phyloP scores from a whole-genome alignment of 2,329 filamentous ascomycete species.

The Monosporascus sp. region DNA sequence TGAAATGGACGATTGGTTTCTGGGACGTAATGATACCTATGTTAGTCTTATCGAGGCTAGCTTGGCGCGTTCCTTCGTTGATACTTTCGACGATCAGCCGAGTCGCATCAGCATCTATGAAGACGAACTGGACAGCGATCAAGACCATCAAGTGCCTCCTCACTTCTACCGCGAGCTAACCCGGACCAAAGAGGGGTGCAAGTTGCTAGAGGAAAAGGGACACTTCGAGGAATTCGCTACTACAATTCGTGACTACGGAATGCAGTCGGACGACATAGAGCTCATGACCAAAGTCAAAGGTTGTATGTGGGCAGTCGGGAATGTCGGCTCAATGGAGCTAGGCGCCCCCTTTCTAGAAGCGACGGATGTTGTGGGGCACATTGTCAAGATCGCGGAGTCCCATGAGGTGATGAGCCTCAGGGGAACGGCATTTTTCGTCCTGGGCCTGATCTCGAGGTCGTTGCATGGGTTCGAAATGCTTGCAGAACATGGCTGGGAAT shows the following conservation, averaged over 20 bases:
- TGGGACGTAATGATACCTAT: constrained; percentile 95
- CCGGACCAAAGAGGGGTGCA: constrained; percentile 86
- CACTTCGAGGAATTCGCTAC: constrained; percentile 92
- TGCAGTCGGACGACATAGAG: constrained; percentile 80
- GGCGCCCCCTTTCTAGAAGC: constrained; percentile 91
- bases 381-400: constrained; percentile 81
- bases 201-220: constrained; percentile 82
- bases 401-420: constrained; percentile 89
- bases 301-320: constrained; percentile 94
- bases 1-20: constrained; percentile 99
- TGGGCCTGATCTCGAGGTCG: constrained; percentile 88
- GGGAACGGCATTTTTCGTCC: constrained; percentile 93
- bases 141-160: constrained; percentile 71
- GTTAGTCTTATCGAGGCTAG: constrained; percentile 94
- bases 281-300: constrained; percentile 91
- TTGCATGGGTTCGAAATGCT: constrained; percentile 89
- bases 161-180: constrained; percentile 97
- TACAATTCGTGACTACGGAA: constrained; percentile 82
- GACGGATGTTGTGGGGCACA: constrained; percentile 79
- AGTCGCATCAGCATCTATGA: constrained; percentile 55
- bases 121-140: constrained; percentile 49
- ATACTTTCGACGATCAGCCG: constrained; percentile 54
- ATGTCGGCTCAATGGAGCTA: constrained; percentile 96
- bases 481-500: constrained; percentile 86
- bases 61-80: constrained; percentile 76